A percentile compares a stretch with the other conserved stretches of the same genome.
phyloP scores from a whole-genome alignment of 805 yeast genomes.

The Torulaspora gathmanii region DNA sequence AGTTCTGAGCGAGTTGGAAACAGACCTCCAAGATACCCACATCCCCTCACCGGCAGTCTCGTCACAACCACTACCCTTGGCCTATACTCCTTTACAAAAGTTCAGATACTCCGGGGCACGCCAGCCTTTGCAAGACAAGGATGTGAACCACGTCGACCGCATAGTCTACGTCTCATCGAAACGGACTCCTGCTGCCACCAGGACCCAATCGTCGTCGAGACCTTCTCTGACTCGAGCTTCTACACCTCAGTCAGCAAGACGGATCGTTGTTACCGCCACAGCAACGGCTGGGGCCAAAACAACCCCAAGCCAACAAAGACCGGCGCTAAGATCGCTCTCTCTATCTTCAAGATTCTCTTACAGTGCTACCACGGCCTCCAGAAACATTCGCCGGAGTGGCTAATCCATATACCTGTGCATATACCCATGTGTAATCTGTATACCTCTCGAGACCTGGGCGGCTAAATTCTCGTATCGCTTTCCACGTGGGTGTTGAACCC shows the following conservation, averaged over 20 bases:
- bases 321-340: conserved; percentile 21
- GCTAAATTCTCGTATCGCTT: not conserved
- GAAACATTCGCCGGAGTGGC: not conserved
- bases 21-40: not conserved
- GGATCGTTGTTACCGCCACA: conserved; percentile 7
- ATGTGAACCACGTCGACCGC: conserved; percentile 8
- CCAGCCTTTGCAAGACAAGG: conserved; percentile 8
- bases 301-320: conserved; percentile 4
- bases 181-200: not conserved
- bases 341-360: conserved; percentile 23
- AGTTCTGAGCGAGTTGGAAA: conserved; percentile 20
- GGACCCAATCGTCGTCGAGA: not conserved
- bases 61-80: not conserved
- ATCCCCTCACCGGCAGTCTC: not conserved
- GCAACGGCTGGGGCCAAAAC: not conserved
- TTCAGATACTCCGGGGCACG: conserved; percentile 15
- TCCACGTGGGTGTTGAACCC: no score
- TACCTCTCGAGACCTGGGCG: not conserved
- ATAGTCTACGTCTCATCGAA: conserved; percentile 1
- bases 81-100: conserved; percentile 7
- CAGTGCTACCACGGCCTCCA: conserved; percentile 3
- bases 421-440: not conserved
- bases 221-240: not conserved
- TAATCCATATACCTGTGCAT: not conserved
- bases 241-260: conserved; percentile 1